Evolutionary conservation across 129 eudicot genomes (phyloP), one percentile per base, ranked within the genome.

Genomic region (Pseudognaphalium luteoalbum): DNA sequence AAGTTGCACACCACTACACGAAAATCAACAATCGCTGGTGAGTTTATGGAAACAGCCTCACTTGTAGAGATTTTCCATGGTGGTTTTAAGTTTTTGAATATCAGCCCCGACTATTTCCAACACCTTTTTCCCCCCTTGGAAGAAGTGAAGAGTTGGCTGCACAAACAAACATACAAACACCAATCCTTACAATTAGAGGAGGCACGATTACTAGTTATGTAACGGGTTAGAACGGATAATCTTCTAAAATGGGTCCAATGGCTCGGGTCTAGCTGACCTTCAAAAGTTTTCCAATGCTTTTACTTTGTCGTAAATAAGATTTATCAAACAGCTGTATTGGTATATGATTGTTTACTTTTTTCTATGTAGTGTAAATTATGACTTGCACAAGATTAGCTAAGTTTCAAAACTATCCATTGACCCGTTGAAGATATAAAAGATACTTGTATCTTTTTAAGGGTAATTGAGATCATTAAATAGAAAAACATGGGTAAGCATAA

Each of bases 61-160:
- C 66, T 92, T 89, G 87, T 92, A 92, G 61, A 87, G 88, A 52
- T 85, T 10, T 77, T 86, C 89, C 89, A 90, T 84, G 59, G 91
- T 89, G 32, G 86, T 87, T 77, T 77, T 92, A 44, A 89, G 76
- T 51, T 72, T 81, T 29, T 87, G 80, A 70, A 81, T 73, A 81
- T 92, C 96, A 17, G 97, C 96, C 66, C 97, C 96, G 33, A 92
- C 78, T 25, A 92, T 83, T 83, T 87, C 93, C 0, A 86, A 73
- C 28, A 88, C 93, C 83, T 87, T 92, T 72, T 87, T 88, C 19
- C 97, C 97, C 51, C 85, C 80, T 71, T 83, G 82, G 82, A 85
- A 92, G 83, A 92, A 87, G 79, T 92, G 87, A 21, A 92, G 72
- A 56, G 93, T 92, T 63, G 97, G 97, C 97, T 92, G 87, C 84